Conservation (phyloP, 2,329 filamentous ascomycete species). For the Fusarium papillatum region DNA sequence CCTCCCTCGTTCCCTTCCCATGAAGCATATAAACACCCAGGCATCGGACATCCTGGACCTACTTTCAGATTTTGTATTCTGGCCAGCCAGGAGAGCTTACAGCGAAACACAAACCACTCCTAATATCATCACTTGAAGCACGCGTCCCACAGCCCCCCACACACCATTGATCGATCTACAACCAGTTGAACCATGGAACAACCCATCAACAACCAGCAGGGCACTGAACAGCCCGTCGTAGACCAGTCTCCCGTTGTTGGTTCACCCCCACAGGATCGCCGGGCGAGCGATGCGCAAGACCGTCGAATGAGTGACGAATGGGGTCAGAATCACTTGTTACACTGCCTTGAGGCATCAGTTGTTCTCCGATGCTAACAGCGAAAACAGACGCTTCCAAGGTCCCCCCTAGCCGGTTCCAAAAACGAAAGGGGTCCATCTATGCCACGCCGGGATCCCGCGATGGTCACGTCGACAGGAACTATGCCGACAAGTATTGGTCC, state of each 20-base stretch:
- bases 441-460: conserved; percentile 75
- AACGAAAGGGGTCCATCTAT: conserved; percentile 78
- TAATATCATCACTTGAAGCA: not conserved
- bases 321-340: conserved; percentile 52
- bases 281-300: conserved; percentile 45
- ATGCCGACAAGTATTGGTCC: conserved; percentile 71
- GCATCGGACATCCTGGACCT: not conserved
- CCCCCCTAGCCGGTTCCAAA: conserved; percentile 77
- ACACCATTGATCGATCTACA: not conserved
- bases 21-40: conserved; percentile 35
- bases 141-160: not conserved
- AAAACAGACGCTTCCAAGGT: conserved; percentile 74
- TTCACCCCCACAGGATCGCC: conserved; percentile 32
- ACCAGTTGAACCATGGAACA: conserved; percentile 39
- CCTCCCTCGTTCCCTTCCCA: conserved; percentile 15
- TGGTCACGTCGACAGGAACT: conserved; percentile 72
- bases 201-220: conserved; percentile 40
- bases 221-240: conserved; percentile 41
- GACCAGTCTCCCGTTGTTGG: conserved; percentile 48
- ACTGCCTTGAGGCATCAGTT: not conserved
- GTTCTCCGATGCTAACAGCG: conserved; percentile 7
- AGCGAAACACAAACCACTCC: not conserved
- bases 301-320: conserved; percentile 61
- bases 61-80: not conserved
- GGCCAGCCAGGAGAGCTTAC: not conserved